Base-by-base conservation (phyloP, 345 rosid species). In the Euphorbia peplus region DNA sequence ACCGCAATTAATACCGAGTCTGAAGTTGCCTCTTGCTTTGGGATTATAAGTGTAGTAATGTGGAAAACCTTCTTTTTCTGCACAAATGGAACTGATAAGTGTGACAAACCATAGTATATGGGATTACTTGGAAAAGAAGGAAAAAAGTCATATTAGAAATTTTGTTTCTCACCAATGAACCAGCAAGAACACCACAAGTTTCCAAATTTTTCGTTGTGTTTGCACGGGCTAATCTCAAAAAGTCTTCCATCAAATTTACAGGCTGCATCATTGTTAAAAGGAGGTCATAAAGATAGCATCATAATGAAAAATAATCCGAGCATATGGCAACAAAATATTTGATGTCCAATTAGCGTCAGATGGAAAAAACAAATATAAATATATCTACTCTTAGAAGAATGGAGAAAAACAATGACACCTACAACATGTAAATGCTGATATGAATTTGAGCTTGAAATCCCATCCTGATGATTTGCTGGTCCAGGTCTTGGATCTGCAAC, bases 401-500 rank as follows among this genome's bases (percentile, higher is more conserved):
- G 55, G 12, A 64, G 12, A 28, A 24, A 54, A 63, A 63, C 19
- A 61, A 26, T 42, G 66, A 64, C 66, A 81, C 93, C 66, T 79
- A 95, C 99, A 60, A 95, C 88, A 76, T 95, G 98, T 70, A 95
- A 76, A 79, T 88, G 88, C 74, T 91, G 96, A 70, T 79, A 90
- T 12, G 95, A 72, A 73, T 76, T 85, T 58, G 87, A 70, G 79
- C 81, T 81, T 18, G 79, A 75, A 57, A 74, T 63, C 42, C 52
- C 88, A 73, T 86, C 85, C 75, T 76, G 79, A 69, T 86, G 72
- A 70, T 87, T 81, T 69, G 93, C 91, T 59, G 92, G 98, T 73
- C 99, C 99, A 73, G 99, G 99, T 81, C 99, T 90, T 63, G 98
- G 99, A 79, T 95, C 99, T 53, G 99, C 99, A 68, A 95, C 98